A percentile compares a stretch with the other conserved stretches of the same genome.
Conservation (phyloP, 257 asterid species). For the Sherardia arvensis region DNA sequence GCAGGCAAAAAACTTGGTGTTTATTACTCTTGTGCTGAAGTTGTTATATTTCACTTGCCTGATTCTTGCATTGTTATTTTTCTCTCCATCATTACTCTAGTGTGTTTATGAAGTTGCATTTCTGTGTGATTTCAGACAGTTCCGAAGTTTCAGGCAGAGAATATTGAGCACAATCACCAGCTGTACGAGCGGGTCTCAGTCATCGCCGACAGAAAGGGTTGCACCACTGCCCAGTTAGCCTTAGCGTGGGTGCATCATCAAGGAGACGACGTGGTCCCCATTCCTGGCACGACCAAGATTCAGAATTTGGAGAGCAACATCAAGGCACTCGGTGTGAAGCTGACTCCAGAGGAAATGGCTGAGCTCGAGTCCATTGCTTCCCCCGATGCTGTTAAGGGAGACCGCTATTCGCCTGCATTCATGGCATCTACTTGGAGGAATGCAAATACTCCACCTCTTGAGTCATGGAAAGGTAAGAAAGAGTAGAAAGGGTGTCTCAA, state of each 20-base stretch:
- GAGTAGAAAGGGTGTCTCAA: not conserved
- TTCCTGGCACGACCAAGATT: constrained; percentile 22
- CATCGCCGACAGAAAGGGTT: constrained; percentile 24
- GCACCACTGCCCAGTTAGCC: constrained; percentile 30
- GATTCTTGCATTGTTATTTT: not conserved
- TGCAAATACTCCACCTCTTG: constrained; percentile 26
- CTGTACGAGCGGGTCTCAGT: constrained; percentile 15
- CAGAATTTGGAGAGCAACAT: constrained; percentile 28
- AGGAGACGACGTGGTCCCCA: constrained; percentile 33
- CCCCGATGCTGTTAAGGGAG: constrained; percentile 33
- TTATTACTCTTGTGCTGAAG: not conserved
- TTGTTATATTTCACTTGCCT: not conserved
- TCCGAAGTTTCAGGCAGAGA: constrained; percentile 20
- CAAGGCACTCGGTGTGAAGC: constrained; percentile 21
- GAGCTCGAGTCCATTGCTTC: constrained; percentile 38
- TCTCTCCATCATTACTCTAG: not conserved
- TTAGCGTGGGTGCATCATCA: constrained; percentile 30
- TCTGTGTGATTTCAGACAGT: not conserved
- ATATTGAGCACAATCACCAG: constrained; percentile 17
- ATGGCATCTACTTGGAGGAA: constrained; percentile 10
- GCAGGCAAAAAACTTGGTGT: too few species aligned
- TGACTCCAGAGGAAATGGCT: constrained; percentile 23
- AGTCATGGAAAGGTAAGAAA: constrained; percentile 22
- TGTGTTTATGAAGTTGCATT: not conserved
- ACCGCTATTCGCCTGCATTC: constrained; percentile 12